Evolutionary conservation across 2,329 filamentous ascomycete species (phyloP).

Genomic region (Sporothrix brunneoviolacea): DNA sequence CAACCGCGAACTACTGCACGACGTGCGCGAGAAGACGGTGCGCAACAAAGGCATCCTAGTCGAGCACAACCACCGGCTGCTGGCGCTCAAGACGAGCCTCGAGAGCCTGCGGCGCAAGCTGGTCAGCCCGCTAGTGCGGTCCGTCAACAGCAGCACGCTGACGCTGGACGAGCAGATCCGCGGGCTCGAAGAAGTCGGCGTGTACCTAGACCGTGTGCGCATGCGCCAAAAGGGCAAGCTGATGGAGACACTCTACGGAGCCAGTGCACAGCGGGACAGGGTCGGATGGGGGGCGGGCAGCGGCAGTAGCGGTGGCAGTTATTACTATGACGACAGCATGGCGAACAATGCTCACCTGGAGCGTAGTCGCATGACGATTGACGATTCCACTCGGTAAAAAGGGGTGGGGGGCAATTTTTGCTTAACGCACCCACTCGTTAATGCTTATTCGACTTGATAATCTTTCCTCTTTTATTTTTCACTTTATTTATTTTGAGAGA

Average conservation of each 20-base stretch:
- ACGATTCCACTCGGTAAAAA: neutral
- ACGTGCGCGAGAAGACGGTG: conserved; percentile 75
- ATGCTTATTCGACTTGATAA: too few species aligned
- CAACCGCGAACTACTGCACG: conserved; percentile 72
- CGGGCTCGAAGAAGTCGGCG: conserved; percentile 73
- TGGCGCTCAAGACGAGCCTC: conserved; percentile 78
- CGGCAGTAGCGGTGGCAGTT: neutral
- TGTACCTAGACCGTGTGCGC: conserved; percentile 67
- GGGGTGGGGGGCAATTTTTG: too few species aligned
- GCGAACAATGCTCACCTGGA: too few species aligned
- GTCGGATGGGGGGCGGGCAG: neutral
- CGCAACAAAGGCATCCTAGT: conserved; percentile 81
- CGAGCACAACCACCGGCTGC: conserved; percentile 76
- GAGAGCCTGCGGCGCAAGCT: conserved; percentile 79
- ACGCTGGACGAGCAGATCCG: conserved; percentile 79
- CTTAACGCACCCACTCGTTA: too few species aligned
- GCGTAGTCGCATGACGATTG: neutral
- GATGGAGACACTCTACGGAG: conserved; percentile 71
- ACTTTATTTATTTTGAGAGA: too few species aligned
- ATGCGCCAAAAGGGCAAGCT: conserved; percentile 76
- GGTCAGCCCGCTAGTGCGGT: conserved; percentile 73
- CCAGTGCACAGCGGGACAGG: conserved; percentile 19
- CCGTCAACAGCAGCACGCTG: conserved; percentile 60
- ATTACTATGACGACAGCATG: neutral
- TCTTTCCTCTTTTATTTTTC: too few species aligned